A percentile compares a stretch with the other conserved stretches of the same genome.
phyloP scores from a whole-genome alignment of 73 alveolate genomes.

The Paramecium tetraurelia region DNA sequence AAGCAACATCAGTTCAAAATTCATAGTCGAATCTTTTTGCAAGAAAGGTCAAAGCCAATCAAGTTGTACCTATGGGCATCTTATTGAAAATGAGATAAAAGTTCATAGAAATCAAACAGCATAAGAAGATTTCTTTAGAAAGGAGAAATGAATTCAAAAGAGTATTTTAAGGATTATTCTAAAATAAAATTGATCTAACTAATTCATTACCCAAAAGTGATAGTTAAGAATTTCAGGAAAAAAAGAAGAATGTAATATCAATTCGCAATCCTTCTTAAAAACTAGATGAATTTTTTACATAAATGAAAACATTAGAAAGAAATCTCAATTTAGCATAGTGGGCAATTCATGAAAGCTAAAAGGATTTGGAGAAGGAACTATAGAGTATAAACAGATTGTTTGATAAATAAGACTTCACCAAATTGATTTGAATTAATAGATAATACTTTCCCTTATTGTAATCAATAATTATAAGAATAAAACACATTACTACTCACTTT shows the following conservation, averaged over 20 bases:
- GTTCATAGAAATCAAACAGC: not conserved
- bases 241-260: not conserved
- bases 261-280: not conserved
- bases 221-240: not conserved
- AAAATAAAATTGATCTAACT: not conserved
- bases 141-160: not conserved
- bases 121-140: not conserved
- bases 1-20: not conserved
- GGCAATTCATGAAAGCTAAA: not conserved
- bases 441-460: not conserved
- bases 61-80: not conserved
- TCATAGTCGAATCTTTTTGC: not conserved
- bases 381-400: not conserved
- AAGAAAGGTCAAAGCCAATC: not conserved
- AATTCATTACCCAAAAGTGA: not conserved
- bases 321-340: not conserved
- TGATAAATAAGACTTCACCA: not conserved
- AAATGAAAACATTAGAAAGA: not conserved
- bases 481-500: not conserved
- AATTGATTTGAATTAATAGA: not conserved
- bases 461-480: slow-evolving; percentile 16
- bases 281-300: not conserved
- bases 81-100: not conserved
- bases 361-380: not conserved
- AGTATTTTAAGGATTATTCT: not conserved